These are phyloP conservation scores for Nakazawaea peltata DNA, from an alignment of 805 yeast species.

Conservation along the genomic window DNA sequence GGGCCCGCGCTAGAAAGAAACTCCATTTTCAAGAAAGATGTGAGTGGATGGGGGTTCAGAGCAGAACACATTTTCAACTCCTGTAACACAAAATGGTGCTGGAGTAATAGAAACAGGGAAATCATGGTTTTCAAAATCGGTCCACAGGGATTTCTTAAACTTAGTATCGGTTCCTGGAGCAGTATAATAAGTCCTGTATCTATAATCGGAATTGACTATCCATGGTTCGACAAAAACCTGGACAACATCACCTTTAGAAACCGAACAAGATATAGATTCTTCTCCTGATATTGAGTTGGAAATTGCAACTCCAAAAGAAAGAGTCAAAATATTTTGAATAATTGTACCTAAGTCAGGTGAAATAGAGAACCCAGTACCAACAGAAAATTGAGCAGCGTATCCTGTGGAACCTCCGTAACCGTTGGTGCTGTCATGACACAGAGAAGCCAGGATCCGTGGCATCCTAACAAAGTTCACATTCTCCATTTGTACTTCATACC, in stretches of 20 bases:
- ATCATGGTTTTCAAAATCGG: background rate
- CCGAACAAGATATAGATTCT: constrained; percentile 7
- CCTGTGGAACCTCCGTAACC: constrained; percentile 10
- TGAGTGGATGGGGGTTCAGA: background rate
- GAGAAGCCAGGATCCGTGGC: constrained; percentile 5
- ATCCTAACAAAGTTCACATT: background rate
- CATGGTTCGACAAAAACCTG: constrained; percentile 10
- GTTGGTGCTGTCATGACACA: constrained; percentile 9
- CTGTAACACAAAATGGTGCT: constrained; percentile 8
- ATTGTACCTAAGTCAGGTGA: constrained; percentile 1
- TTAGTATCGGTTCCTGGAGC: background rate
- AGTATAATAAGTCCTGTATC: constrained; percentile 2
- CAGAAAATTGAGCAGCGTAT: constrained; percentile 2
- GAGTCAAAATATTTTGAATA: background rate
- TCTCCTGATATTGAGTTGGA: constrained; percentile 2
- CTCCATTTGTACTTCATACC: constrained; percentile 5
- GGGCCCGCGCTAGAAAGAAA: constrained; percentile 1
- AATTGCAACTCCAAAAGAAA: background rate
- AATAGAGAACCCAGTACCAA: background rate
- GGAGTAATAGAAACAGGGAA: constrained; percentile 5
- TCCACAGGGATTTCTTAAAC: background rate
- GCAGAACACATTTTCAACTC: background rate
- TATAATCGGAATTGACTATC: constrained; percentile 5
- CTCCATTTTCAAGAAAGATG: constrained; percentile 6
- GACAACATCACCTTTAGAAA: constrained; percentile 7